Evolutionary conservation across 495 filamentous ascomycete species (phyloP).

Genomic region (Poronia punctata): DNA sequence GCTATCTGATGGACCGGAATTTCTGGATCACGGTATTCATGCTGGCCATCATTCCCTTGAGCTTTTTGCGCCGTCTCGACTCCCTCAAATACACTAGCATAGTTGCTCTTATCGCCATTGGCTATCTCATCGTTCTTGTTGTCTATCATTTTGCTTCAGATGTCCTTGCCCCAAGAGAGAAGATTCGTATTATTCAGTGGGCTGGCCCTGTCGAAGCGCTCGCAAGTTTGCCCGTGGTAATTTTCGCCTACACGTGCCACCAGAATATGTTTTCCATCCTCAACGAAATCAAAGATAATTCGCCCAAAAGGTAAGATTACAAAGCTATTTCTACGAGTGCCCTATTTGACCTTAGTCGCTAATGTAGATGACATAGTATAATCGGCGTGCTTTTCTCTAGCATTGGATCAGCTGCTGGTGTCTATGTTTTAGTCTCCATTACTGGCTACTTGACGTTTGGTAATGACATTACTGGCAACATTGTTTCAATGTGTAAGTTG

Average conservation of each 20-base stretch:
- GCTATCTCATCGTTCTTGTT: slow-evolving; percentile 85
- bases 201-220: slow-evolving; percentile 70
- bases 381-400: slow-evolving; percentile 73
- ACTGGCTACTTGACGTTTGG: slow-evolving; percentile 95
- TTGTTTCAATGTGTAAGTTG: slow-evolving; percentile 77
- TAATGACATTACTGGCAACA: slow-evolving; percentile 78
- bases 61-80: slow-evolving; percentile 83
- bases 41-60: slow-evolving; percentile 89
- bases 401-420: slow-evolving; percentile 68
- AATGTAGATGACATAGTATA: slow-evolving; percentile 45
- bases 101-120: slow-evolving; percentile 85
- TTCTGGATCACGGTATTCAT: slow-evolving; percentile 99
- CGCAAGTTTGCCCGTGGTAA: slow-evolving; percentile 84
- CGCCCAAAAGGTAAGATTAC: slow-evolving; percentile 42
- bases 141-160: slow-evolving; percentile 86
- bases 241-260: slow-evolving; percentile 98
- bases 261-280: slow-evolving; percentile 99
- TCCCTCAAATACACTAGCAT: slow-evolving; percentile 96
- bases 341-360: slow-evolving; percentile 13
- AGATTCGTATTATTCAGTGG: slow-evolving; percentile 67
- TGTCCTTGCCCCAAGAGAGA: slow-evolving; percentile 61
- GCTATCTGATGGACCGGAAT: slow-evolving; percentile 76
- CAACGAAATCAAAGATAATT: slow-evolving; percentile 86
- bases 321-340: neutral
- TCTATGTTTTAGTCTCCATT: slow-evolving; percentile 88